A percentile compares a stretch with the other conserved stretches of the same genome.
phyloP scores from a whole-genome alignment of 768 basidiomycete genomes.

The Cantharellus anzutake region DNA sequence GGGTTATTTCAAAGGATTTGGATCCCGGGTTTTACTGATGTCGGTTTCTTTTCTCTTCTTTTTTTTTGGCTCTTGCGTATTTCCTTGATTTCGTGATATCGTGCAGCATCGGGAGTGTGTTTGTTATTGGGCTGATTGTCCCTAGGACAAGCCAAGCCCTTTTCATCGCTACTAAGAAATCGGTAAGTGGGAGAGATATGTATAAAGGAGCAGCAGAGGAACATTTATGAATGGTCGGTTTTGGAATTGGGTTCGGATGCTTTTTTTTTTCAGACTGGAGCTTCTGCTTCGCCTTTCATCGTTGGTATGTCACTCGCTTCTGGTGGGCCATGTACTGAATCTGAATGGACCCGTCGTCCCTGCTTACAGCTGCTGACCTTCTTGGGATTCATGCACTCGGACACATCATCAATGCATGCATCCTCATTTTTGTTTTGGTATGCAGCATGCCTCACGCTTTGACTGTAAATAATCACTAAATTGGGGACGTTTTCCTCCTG shows the following conservation, averaged over 20 bases:
- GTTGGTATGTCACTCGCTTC: constrained; percentile 20
- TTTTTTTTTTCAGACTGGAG: constrained; percentile 17
- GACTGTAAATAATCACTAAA: too few relatives aligned
- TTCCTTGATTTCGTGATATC: not conserved
- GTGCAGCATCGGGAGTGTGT: constrained; percentile 24
- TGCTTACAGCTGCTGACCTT: constrained; percentile 18
- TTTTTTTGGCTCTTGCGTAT: not conserved
- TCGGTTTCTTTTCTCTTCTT: not conserved
- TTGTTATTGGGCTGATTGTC: constrained; percentile 53
- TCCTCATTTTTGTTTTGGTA: constrained; percentile 32
- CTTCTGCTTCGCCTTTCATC: constrained; percentile 47
- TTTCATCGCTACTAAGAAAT: constrained; percentile 23
- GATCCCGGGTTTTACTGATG: too few relatives aligned
- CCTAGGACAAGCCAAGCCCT: constrained; percentile 32
- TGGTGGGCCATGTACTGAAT: not conserved
- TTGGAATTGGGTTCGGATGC: too few relatives aligned
- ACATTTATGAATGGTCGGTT: not conserved
- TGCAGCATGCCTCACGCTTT: not conserved
- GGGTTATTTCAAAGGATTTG: too few relatives aligned
- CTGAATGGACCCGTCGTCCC: not conserved
- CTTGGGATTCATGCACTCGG: constrained; percentile 40
- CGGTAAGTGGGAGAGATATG: not conserved
- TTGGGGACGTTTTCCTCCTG: not conserved
- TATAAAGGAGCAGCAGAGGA: too few relatives aligned
- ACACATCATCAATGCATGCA: constrained; percentile 36